Conservation (phyloP, 768 basidiomycete species). For the Lyophyllum decastes region DNA sequence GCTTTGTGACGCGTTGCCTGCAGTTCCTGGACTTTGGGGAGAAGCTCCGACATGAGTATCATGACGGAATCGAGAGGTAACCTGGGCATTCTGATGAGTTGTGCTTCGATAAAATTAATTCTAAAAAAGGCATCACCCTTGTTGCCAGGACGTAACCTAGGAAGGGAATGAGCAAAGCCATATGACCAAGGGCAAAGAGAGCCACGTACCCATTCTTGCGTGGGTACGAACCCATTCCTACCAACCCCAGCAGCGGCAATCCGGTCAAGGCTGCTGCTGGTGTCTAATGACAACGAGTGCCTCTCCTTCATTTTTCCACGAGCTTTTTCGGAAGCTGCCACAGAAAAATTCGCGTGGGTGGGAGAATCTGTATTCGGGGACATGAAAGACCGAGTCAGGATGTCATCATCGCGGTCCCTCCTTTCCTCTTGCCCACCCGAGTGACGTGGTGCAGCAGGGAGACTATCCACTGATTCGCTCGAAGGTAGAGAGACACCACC, state of each 20-base stretch:
- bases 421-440: conserved; percentile 18
- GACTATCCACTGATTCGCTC: conserved; percentile 19
- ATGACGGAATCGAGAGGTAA: conserved; percentile 89
- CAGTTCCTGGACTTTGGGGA: conserved; percentile 82
- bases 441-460: conserved; percentile 12
- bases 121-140: conserved; percentile 60
- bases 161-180: neutral
- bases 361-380: conserved; percentile 45
- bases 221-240: conserved; percentile 91
- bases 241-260: conserved; percentile 73
- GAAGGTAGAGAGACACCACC: conserved; percentile 27
- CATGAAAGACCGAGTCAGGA: conserved; percentile 38
- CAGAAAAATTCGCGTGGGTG: conserved; percentile 25
- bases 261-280: conserved; percentile 58
- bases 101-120: conserved; percentile 10
- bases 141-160: conserved; percentile 92
- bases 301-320: conserved; percentile 89
- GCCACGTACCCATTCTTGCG: conserved; percentile 90
- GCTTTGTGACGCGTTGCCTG: conserved; percentile 67
- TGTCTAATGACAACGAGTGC: conserved; percentile 53
- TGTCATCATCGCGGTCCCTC: conserved; percentile 29
- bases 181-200: neutral
- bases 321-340: conserved; percentile 76
- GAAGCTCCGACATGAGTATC: conserved; percentile 83
- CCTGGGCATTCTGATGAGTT: conserved; percentile 36